Percentiles rank a stretch among this genome's conserved stretches.
Conservation (phyloP, 208 protist species). For the Angomonas deanei region DNA sequence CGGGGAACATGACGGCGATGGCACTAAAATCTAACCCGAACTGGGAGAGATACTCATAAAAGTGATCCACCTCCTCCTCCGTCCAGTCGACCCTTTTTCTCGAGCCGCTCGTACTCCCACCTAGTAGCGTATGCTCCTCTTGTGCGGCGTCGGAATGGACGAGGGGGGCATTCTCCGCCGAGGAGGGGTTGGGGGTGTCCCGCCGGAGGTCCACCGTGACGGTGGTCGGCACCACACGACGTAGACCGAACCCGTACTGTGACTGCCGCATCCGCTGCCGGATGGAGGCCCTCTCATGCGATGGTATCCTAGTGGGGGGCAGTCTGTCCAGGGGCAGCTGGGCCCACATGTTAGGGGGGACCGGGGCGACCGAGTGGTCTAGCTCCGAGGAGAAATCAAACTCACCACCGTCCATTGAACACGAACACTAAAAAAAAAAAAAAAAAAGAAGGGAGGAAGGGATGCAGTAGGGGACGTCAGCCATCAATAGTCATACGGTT, state of each 20-base stretch:
- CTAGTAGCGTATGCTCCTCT: not conserved
- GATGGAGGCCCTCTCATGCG: slow-evolving; percentile 46
- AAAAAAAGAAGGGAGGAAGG: slow-evolving; percentile 7
- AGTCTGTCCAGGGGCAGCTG: slow-evolving; percentile 69
- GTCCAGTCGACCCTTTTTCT: slow-evolving; percentile 57
- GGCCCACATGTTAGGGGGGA: slow-evolving; percentile 44
- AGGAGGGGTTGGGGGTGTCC: not conserved
- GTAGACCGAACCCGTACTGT: slow-evolving; percentile 3
- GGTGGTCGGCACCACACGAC: not conserved
- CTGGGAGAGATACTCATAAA: slow-evolving; percentile 82
- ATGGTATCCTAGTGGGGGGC: slow-evolving; percentile 53
- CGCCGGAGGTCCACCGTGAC: not conserved
- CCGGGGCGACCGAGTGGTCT: not conserved
- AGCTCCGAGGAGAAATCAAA: slow-evolving; percentile 81
- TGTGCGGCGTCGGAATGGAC: not conserved
- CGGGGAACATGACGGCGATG: slow-evolving; percentile 72
- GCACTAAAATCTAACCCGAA: slow-evolving; percentile 88
- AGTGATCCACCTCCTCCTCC: slow-evolving; percentile 60
- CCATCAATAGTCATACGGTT: no score
- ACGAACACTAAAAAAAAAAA: slow-evolving; percentile 7
- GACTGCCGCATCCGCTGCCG: slow-evolving; percentile 45
- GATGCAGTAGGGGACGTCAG: no score
- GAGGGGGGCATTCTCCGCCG: not conserved
- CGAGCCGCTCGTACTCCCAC: not conserved
- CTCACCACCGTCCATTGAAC: slow-evolving; percentile 60